phyloP scores from a whole-genome alignment of 108 stramenopile genomes.

The Cyclotella kingstonii region DNA sequence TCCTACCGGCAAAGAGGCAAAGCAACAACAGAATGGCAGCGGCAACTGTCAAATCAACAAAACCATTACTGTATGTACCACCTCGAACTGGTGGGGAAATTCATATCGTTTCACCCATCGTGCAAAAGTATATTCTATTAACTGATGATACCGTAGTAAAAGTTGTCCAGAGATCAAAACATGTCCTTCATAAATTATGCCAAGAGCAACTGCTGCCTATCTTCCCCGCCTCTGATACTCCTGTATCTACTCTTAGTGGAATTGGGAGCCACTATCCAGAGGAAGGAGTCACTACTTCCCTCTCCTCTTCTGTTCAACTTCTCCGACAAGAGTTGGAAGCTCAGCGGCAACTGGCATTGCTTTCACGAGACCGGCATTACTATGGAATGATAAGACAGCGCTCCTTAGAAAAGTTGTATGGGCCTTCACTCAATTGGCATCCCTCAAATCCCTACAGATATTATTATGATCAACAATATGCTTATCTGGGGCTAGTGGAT shows the following conservation, averaged over 20 bases:
- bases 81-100: conserved; percentile 37
- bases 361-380: conserved; percentile 62
- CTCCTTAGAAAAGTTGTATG: conserved; percentile 38
- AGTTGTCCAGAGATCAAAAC: conserved; percentile 43
- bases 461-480: conserved; percentile 21
- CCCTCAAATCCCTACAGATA: conserved; percentile 32
- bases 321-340: conserved; percentile 41
- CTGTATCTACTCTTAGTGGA: conserved; percentile 24
- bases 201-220: conserved; percentile 6
- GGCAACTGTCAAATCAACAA: conserved; percentile 1
- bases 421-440: conserved; percentile 6
- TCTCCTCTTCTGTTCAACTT: background rate
- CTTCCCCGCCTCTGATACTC: background rate
- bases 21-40: background rate
- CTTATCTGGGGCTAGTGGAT: conserved; percentile 4
- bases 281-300: background rate
- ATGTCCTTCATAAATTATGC: conserved; percentile 10
- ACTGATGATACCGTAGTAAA: conserved; percentile 67
- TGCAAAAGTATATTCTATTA: conserved; percentile 48
- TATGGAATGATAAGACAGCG: conserved; percentile 56
- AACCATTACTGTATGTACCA: conserved; percentile 11
- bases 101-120: conserved; percentile 32
- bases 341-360: conserved; percentile 51
- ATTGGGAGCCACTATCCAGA: background rate
- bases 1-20: background rate